Base-by-base conservation (phyloP, 2,329 filamentous ascomycete genomes). In the Xylariaceae sp. region DNA sequence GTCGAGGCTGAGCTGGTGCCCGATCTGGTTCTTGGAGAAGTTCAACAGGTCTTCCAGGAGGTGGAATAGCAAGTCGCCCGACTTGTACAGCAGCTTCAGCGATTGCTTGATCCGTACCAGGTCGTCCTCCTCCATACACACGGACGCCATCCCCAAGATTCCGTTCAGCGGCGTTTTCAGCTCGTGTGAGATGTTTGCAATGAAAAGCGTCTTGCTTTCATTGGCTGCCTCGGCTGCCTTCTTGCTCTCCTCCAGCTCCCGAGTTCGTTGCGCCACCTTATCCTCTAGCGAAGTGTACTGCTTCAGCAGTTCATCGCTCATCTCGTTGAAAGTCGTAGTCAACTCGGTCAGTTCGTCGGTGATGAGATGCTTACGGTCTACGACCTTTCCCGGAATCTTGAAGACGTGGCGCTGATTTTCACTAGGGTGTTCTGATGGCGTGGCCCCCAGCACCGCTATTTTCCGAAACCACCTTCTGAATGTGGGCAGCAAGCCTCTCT, bases 161-260 rank as follows among this genome's bases (percentile, higher is more conserved):
- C 90, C 92, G 56, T 97, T 97, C 41, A 97, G 72, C 0, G 92
- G 92, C 1, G 92, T 98, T 59, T 95, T 94, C 24, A 98, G 71
- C 61, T 97, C 78, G 52, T 82, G 78, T 1, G 79, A 83, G 35
- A 97, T 95, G 54, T 97, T 97, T 13, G 92, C 92, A 47, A 98
- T 94, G 66, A 97, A 97, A 7, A 97, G 71, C 0, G 92, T 97
- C 66, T 98, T 98, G 70, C 87, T 94, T 64, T 95, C 86, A 53
- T 95, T 96, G 3, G 89, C 89, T n/a, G 86, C 85, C 61, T 95
- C 89, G 1, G 89, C 89, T 1, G 88, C 87, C 64, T 88, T 87
- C 60, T 95, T 95, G 66, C 84, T 94, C 45, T 87, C 78, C 56
- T 94, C 88, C 1, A 96, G 70, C 61, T 96, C 85, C 24, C 77